Base-by-base conservation (phyloP, 2,329 filamentous ascomycete genomes). In the Penicillium expansum region DNA sequence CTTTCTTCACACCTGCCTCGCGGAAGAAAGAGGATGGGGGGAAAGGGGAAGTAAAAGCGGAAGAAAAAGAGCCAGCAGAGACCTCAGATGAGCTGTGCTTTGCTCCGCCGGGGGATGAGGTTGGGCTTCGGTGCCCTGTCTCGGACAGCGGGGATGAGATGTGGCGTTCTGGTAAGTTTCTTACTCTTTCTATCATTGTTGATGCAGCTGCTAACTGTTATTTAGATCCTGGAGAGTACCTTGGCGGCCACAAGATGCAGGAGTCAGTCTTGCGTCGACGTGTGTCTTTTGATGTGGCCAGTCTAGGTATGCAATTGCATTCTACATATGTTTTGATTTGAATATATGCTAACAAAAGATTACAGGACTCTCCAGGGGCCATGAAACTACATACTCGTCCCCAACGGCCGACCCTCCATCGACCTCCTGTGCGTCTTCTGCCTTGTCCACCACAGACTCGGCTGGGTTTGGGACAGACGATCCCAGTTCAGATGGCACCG, bases 91-190 rank as follows among this genome's bases (percentile, higher is more conserved):
- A 37, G 27, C 47, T 30, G 38, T 3, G 2, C 24, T 33, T 32
- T 20, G 27, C 27, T 29, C 24, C 39, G 16, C n/a, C 6, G n/a
- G 30, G 20, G 16, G 24, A 11, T 20, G 27, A 52, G 27, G 16
- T 6, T 29, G 48, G 27, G 22, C n/a, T 52, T 45, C 33, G 27
- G 35, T 16, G 4, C 8, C 35, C 42, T 41, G 35, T 52, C n/a
- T 47, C 32, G 5, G n/a, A 35, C 10, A 45, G 16, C 13, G 24
- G 13, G 18, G 33, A 27, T 13, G 13, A 45, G 42, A 8, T 33
- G 27, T 52, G 20, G 33, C n/a, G 35, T 18, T 56, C 54, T 24
- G 54, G 54, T 56, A 37, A 52, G 29, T 30, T 29, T 1, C 14
- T 24, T 18, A 13, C 16, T 18, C 4, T 8, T 16, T n/a, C n/a